phyloP scores from a whole-genome alignment of 2,329 filamentous ascomycete species.

The Aspergillus sp. region DNA sequence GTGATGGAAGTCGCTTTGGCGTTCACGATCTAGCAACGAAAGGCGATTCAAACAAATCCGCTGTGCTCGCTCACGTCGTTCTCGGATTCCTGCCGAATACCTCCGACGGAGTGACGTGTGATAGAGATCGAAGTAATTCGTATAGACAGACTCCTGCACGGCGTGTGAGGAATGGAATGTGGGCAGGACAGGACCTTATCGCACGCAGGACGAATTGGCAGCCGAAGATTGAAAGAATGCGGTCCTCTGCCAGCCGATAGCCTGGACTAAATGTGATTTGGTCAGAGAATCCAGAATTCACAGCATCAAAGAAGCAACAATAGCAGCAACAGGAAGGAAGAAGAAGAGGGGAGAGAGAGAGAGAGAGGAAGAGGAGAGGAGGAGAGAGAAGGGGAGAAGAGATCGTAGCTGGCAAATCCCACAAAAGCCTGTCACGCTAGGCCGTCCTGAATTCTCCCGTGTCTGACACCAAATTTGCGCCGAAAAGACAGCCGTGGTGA shows the following conservation, averaged over 20 bases:
- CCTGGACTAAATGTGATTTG: too few species aligned
- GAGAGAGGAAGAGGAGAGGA: constrained; percentile 14
- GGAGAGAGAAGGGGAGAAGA: constrained; percentile 22
- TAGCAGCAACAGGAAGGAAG: background rate
- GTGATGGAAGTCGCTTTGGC: constrained; percentile 6
- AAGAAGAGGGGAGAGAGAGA: constrained; percentile 11
- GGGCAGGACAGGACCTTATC: constrained; percentile 3
- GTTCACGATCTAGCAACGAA: background rate
- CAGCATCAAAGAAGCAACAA: too few species aligned
- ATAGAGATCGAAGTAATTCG: background rate
- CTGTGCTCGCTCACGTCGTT: background rate
- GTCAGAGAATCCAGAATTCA: too few species aligned
- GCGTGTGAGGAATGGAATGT: constrained; percentile 19
- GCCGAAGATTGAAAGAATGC: background rate
- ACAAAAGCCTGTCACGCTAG: constrained; percentile 11
- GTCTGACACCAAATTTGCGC: background rate
- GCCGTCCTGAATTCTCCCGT: background rate
- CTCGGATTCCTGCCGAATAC: background rate
- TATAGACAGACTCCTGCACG: background rate
- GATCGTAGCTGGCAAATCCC: constrained; percentile 29
- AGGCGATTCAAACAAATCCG: background rate
- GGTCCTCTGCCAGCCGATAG: background rate
- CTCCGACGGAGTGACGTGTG: background rate
- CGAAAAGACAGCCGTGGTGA: background rate
- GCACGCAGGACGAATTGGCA: constrained; percentile 8